Conservation (phyloP, 306 rosid species). For the Vicia villosa region DNA sequence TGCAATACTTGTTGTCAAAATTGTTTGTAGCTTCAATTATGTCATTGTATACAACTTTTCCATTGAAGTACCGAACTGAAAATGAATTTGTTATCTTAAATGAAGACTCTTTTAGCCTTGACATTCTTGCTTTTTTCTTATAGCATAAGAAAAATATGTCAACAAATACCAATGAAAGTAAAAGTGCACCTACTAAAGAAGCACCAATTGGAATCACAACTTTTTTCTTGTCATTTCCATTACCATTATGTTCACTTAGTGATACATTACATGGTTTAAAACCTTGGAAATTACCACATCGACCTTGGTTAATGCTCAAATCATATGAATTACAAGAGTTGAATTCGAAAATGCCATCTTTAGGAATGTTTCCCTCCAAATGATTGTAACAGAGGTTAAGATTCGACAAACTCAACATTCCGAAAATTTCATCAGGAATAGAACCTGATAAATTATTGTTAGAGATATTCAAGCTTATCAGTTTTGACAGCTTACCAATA, state of each 20-base stretch:
- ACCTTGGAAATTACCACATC: constrained; percentile 42
- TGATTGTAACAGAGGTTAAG: constrained; percentile 53
- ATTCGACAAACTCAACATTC: constrained; percentile 48
- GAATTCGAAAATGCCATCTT: constrained; percentile 44
- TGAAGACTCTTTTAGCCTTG: not conserved
- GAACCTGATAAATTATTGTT: constrained; percentile 54
- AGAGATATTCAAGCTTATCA: constrained; percentile 58
- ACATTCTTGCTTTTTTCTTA: constrained; percentile 27
- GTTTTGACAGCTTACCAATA: constrained; percentile 42
- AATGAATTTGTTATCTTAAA: constrained; percentile 26
- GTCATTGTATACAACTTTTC: constrained; percentile 45
- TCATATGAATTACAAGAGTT: constrained; percentile 31
- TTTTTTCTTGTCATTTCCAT: constrained; percentile 30
- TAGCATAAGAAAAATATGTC: constrained; percentile 12
- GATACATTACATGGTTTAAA: constrained; percentile 37
- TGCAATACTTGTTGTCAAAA: constrained; percentile 43
- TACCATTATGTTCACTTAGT: not conserved
- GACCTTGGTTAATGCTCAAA: constrained; percentile 47
- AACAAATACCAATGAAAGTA: constrained; percentile 23
- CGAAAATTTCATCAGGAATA: constrained; percentile 39
- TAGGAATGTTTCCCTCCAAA: constrained; percentile 52
- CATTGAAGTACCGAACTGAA: constrained; percentile 50
- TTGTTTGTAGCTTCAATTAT: constrained; percentile 47
- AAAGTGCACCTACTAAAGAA: constrained; percentile 39
- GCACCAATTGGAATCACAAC: constrained; percentile 33